Conservation (phyloP, 2,329 filamentous ascomycete genomes). For the Fusarium poae region DNA sequence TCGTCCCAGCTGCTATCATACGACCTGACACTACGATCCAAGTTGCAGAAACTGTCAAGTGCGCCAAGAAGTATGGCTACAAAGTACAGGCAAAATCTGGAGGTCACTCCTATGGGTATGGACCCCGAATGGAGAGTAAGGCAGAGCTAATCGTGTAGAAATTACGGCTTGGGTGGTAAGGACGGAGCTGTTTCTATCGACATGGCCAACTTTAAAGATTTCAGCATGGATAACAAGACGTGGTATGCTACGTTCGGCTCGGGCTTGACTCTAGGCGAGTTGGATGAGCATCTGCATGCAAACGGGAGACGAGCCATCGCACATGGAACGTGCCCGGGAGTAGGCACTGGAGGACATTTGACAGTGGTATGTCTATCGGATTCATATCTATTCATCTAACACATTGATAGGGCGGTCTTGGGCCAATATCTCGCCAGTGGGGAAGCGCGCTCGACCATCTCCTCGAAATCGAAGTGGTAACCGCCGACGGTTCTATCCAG, state of each 20-base stretch:
- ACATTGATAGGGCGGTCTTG: slow-evolving; percentile 64
- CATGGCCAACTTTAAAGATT: slow-evolving; percentile 64
- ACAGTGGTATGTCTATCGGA: slow-evolving; percentile 61
- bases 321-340: slow-evolving; percentile 70
- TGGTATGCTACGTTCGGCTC: slow-evolving; percentile 69
- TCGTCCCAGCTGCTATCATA: slow-evolving; percentile 68
- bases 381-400: not conserved
- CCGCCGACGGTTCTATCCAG: slow-evolving; percentile 65
- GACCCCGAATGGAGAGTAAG: accelerated
- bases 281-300: slow-evolving; percentile 64
- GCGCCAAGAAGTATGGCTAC: slow-evolving; percentile 62
- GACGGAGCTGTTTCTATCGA: slow-evolving; percentile 68
- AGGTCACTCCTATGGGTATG: slow-evolving; percentile 73
- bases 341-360: slow-evolving; percentile 70
- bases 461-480: slow-evolving; percentile 62
- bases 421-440: slow-evolving; percentile 71
- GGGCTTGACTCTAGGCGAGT: slow-evolving; percentile 65
- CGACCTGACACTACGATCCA: slow-evolving; percentile 66
- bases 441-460: slow-evolving; percentile 68
- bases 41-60: slow-evolving; percentile 69
- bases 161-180: slow-evolving; percentile 62
- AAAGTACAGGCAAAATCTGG: slow-evolving; percentile 73
- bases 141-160: slow-evolving; percentile 44
- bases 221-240: slow-evolving; percentile 65
- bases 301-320: slow-evolving; percentile 69